phyloP scores from a whole-genome alignment of 306 rosid species.

The Sphenostylis stenocarpa region DNA sequence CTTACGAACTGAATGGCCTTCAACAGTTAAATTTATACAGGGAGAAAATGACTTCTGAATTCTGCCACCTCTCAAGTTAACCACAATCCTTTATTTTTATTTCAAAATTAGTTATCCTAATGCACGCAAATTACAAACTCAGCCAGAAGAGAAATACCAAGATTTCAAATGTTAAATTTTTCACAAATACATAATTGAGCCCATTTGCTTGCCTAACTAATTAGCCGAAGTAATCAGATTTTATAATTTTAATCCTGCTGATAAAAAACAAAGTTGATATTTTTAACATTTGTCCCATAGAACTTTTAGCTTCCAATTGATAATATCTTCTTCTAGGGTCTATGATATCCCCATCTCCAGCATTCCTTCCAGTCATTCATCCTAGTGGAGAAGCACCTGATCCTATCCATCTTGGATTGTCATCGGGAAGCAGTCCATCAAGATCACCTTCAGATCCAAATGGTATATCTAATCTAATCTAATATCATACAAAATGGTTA shows the following conservation, averaged over 20 bases:
- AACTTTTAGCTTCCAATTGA: constrained; percentile 10
- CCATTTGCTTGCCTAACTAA: constrained; percentile 8
- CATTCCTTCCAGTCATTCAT: constrained; percentile 43
- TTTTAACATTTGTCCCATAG: background rate
- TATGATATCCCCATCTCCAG: constrained; percentile 57
- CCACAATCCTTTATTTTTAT: background rate
- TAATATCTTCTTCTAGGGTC: constrained; percentile 48
- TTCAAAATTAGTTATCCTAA: constrained; percentile 13
- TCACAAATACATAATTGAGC: constrained; percentile 5
- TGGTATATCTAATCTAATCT: constrained; percentile 31
- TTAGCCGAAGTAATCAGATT: background rate
- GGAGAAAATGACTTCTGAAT: background rate
- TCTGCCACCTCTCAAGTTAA: background rate
- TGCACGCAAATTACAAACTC: background rate
- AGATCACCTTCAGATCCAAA: constrained; percentile 38
- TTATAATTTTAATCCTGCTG: constrained; percentile 14
- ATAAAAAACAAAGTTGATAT: background rate
- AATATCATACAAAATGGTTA: background rate
- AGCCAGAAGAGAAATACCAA: background rate
- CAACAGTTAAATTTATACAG: background rate
- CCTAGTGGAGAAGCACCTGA: constrained; percentile 53
- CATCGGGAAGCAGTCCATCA: constrained; percentile 51
- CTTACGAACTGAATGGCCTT: constrained; percentile 18
- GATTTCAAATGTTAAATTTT: constrained; percentile 16
- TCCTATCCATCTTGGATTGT: constrained; percentile 43